Evolutionary conservation across 345 rosid species (phyloP).

Genomic region (Clarkia xantiana): DNA sequence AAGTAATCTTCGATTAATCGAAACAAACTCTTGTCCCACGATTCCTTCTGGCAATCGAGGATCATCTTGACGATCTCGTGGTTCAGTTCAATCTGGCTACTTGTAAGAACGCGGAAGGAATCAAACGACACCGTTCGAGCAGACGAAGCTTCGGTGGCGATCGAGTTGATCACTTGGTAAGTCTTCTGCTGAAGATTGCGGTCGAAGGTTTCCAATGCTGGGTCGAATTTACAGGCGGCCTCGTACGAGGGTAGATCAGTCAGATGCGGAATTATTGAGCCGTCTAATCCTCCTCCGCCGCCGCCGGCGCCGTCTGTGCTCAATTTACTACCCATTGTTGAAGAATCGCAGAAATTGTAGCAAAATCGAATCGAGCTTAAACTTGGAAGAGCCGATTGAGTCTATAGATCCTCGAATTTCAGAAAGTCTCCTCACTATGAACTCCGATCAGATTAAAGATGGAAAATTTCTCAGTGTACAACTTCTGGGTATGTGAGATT

Average conservation of each 20-base stretch:
- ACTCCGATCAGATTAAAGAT: not conserved
- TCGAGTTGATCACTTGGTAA: conserved; percentile 34
- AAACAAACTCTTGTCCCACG: conserved; percentile 50
- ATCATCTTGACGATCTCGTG: conserved; percentile 51
- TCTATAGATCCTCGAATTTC: not conserved
- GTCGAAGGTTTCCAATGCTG: conserved; percentile 46
- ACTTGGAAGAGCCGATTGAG: not conserved
- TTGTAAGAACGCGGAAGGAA: conserved; percentile 14
- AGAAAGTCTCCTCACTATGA: not conserved
- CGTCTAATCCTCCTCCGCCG: not conserved
- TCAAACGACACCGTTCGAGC: conserved; percentile 38
- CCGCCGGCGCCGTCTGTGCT: not conserved
- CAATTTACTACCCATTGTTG: conserved; percentile 1
- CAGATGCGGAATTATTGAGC: conserved; percentile 12
- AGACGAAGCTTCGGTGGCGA: conserved; percentile 39
- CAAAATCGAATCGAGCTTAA: not conserved
- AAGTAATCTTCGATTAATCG: conserved; percentile 52
- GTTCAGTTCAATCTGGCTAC: conserved; percentile 50
- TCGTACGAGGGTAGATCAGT: conserved; percentile 46
- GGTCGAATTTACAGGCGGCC: conserved; percentile 53
- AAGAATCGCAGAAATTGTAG: not conserved
- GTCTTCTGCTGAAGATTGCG: conserved; percentile 39
- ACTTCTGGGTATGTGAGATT: conserved; percentile 4
- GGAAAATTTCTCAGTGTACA: not conserved
- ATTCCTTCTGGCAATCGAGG: conserved; percentile 40